Percentiles rank a stretch among this genome's conserved stretches.
Evolutionary conservation across 352 stramenopile species (phyloP).

Genomic region (Phytophthora boehmeriae): DNA sequence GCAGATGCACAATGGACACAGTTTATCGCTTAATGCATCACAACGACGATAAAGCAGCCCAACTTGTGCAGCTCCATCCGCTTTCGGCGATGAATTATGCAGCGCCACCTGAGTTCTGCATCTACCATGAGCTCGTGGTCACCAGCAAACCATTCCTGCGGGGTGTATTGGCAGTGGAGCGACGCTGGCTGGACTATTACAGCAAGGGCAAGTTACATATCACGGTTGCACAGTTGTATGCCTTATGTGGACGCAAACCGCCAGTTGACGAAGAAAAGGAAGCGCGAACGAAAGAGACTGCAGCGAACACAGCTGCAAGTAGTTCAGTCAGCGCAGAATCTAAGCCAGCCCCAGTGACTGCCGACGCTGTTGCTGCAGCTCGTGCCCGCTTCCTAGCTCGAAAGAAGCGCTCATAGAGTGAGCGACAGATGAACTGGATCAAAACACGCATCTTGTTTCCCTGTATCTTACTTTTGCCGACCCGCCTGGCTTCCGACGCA

Average conservation of each 20-base stretch:
- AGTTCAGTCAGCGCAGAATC: neutral
- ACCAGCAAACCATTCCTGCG: conserved; percentile 81
- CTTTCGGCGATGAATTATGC: conserved; percentile 58
- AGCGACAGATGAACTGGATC: conserved; percentile 2
- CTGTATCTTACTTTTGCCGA: conserved; percentile 22
- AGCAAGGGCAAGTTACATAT: conserved; percentile 36
- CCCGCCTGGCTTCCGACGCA: neutral
- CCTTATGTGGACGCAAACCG: conserved; percentile 47
- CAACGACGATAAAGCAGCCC: conserved; percentile 28
- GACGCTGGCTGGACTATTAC: conserved; percentile 58
- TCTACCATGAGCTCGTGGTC: conserved; percentile 79
- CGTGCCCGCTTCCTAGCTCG: conserved; percentile 51
- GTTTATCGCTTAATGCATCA: conserved; percentile 55
- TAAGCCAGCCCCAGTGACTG: conserved; percentile 23
- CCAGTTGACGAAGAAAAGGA: conserved; percentile 11
- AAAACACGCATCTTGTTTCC: conserved; percentile 26
- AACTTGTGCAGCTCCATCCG: conserved; percentile 75
- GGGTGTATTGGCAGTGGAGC: conserved; percentile 50
- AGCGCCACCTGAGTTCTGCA: conserved; percentile 52
- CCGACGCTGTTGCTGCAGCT: conserved; percentile 42
- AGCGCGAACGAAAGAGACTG: conserved; percentile 5
- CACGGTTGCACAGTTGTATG: conserved; percentile 41
- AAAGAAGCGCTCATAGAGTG: conserved; percentile 31
- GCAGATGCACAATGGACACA: conserved; percentile 62
- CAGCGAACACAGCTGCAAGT: neutral